Base-by-base conservation (phyloP, 768 basidiomycete genomes). In the Lactarius hengduanensis region DNA sequence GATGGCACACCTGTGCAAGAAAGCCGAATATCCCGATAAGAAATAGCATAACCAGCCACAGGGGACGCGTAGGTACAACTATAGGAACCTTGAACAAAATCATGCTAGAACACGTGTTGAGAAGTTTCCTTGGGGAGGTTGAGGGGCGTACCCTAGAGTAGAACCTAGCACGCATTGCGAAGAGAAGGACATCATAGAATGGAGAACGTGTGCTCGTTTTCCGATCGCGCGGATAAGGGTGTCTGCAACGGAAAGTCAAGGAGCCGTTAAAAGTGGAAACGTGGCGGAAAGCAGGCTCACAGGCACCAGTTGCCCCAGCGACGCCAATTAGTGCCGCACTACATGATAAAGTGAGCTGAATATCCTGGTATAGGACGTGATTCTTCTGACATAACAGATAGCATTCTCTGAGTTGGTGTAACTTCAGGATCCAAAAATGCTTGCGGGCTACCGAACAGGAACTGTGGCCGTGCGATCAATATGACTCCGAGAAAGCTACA, bases 321-420 rank as follows among this genome's bases (percentile, higher is more conserved):
- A 92, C 88, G n/a, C 89, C 86, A 9, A 89, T 54, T 30, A 94
- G 76, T 1, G 86, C 84, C 36, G 87, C 79, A 4, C 88, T 89
- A 63, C 26, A 56, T 18, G 26, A n/a, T 10, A 38, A 28, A 10
- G 61, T 57, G 34, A 56, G 40, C 57, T 13, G 28, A 62, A 55
- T 13, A 26, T 4, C 47, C 50, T 13, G 2, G 30, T 47, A 3
- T 22, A 18, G 26, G 8, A 65, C 22, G 16, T 26, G 18, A 28
- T 1, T 18, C 3, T 32, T 62, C 80, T 56, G 69, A 88, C 81
- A 81, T 83, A 4, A 92, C 86, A 3, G 89, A 89, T 10, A 82
- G 70, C 54, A 92, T 73, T 57, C 92, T 76, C 72, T 80, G 76
- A 26, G 61, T 70, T 20, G 71, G 74, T 6, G 71, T 77, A 16